Base-by-base conservation (phyloP, 2,329 filamentous ascomycete species). In the Ambrosiella beaveri region DNA sequence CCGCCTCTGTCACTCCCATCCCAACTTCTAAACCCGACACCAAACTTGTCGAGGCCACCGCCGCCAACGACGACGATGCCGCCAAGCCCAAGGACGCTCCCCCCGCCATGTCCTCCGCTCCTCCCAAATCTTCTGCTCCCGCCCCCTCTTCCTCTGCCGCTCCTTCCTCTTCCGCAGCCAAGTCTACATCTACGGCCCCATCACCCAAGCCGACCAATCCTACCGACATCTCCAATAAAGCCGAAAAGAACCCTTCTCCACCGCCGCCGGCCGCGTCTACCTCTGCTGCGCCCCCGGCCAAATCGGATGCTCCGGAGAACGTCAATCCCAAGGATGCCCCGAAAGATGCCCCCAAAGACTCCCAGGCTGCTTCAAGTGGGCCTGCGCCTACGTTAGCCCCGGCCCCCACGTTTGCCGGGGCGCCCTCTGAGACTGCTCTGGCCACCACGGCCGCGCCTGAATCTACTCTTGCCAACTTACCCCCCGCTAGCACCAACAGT, bases 221-320 rank as follows among this genome's bases (percentile, higher is more conserved):
- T 7, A 38, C 37, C 13, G 54, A 53, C 27, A n/a, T 53, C n/a
- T 37, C 53, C 37, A 56, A 59, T 17, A 54, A 59, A n/a, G 54
- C 27, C 13, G 53, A 58, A 15, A 54, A 58, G 17, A 5, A 45
- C n/a, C 54, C 37, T 27, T 40, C 36, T 27, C 49, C 52, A 8
- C n/a, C 38, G 11, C 17, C 37, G 13, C 38, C 8, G n/a, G 7
- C 53, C 11, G 2, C 2, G 37, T n/a, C 51, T 41, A 13, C 35
- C 13, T 39, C 52, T 3, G 5, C 27, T 27, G 27, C 8, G n/a
- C 37, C 19, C 9, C 38, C 53, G 3, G 47, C 36, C 8, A 59
- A 52, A 36, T 38, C 39, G 13, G 57, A 56, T 27, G 27, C 44
- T 51, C 55, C 36, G 9, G 12, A 27, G 47, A 19, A 7, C 12